Evolutionary conservation across 2,329 filamentous ascomycete species (phyloP), one percentile per base, ranked within the genome.

Genomic region (Sporothrix euskadiensis): DNA sequence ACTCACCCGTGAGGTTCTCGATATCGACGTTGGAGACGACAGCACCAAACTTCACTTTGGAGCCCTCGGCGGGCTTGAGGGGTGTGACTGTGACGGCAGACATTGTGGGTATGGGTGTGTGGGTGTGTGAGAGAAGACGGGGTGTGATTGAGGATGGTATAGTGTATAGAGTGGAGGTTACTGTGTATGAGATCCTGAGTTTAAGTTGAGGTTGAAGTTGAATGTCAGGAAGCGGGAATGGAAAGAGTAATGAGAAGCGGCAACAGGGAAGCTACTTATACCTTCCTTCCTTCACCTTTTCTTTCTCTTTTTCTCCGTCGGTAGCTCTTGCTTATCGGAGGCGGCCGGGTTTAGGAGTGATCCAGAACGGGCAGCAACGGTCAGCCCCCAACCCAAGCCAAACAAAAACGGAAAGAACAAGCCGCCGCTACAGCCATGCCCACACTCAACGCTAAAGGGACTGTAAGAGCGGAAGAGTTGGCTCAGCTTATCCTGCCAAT

Each of bases 1-100:
- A 77, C 86, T 84, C 86, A 90, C 88, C 88, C 70, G 84, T 87
- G 63, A 92, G 81, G 71, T 88, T 86, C 78, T 92, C 88, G 56
- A 92, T 81, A 77, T 91, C 85, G 52, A 86, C 83, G 63, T 89
- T 87, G 52, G 83, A 82, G 75, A 91, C 83, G 35, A 86, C 79
- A 10, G 88, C 90, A 1, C 90, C 90, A 73, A 92, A 90, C 78
- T 89, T 84, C 74, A 89, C 71, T 54, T 74, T 73, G 26, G 75
- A 76, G 74, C 73, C 75, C 52, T 74, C 72, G 35, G 75, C 73
- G 3, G 44, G 41, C 16, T 68, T 26, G 32, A 77, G 57, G 26
- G 76, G 75, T 12, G 63, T 19, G 47, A 77, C 66, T 39, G 71
- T 59, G 70, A 77, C 74, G n/a, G 75, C 57, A 59, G 76, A 76